Base-by-base conservation (phyloP, 2,329 filamentous ascomycete genomes). In the Fusarium albosuccineum region DNA sequence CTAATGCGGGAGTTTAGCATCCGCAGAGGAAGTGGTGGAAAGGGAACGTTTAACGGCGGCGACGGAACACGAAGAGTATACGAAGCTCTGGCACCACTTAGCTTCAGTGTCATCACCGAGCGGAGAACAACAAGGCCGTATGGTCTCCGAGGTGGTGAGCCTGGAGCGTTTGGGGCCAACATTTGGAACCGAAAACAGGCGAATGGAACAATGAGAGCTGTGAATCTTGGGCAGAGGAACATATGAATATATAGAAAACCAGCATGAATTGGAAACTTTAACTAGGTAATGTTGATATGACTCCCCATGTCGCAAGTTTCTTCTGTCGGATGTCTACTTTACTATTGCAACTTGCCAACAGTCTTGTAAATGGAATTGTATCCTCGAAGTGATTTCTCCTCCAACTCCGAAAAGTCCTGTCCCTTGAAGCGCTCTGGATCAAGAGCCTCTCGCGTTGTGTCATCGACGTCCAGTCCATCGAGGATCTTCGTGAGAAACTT, bases 41-140 rank as follows among this genome's bases (percentile, higher is more conserved):
- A 76, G 5, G 92, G 92, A 0, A 83, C 86, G 73, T 87, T 91
- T 69, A 79, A 80, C 0, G 92, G 92, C 27, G 92, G 92, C 2
- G 87, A 94, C 72, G 92, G 92, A n/a, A 89, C 92, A 0, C 81
- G 93, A 0, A 80, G 92, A 2, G 92, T 94, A 62, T 93, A 95
- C 61, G 92, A 96, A 78, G 94, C 94, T 76, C 83, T 91, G 2
- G 89, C 91, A 29, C 90, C 91, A 0, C 86, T 95, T 8, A 89
- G 93, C 76, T 91, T 92, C 30, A 91, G 87, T 3, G 95, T 97
- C 36, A 80, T 96, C 14, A 91, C 88, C 16, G 92, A 97, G 79
- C 77, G 93, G 17, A 81, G 93, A 26, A 91, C 94, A 0, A 89
- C 92, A 70, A 84, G 87, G 62, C 93, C 93, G 0, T 94, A 93